Percentiles rank a stretch among this genome's conserved stretches.
These are phyloP conservation scores for Larix kaempferi DNA, from an alignment of 75 land plant genomes.

Conservation along the genomic window DNA sequence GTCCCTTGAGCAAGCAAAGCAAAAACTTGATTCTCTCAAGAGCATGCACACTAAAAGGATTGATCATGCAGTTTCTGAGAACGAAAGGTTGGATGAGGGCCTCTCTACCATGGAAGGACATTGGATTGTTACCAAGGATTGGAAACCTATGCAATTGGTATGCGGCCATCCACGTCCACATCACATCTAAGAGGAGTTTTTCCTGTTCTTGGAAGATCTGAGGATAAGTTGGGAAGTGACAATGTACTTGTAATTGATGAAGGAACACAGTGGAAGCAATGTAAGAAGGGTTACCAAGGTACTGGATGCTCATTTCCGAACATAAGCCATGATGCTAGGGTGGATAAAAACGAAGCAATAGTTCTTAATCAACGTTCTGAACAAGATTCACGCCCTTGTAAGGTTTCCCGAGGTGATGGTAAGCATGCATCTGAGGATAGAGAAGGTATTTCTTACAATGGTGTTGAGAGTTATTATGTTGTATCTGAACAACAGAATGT, in stretches of 20 bases:
- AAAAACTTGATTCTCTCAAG: slow-evolving; percentile 37
- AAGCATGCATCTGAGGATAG: not conserved
- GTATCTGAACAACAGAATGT: not conserved
- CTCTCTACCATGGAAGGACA: slow-evolving; percentile 2
- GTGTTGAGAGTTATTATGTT: not conserved
- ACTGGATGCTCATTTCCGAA: not conserved
- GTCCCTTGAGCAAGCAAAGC: slow-evolving; percentile 22
- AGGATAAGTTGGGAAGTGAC: not conserved
- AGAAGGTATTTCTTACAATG: not conserved
- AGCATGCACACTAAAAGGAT: not conserved
- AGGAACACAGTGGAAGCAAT: not conserved
- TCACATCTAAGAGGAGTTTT: slow-evolving; percentile 28
- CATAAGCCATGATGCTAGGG: not conserved
- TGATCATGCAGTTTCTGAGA: not conserved
- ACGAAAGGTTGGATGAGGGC: not conserved
- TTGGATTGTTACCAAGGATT: slow-evolving; percentile 58
- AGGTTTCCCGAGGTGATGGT: not conserved
- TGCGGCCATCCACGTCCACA: slow-evolving; percentile 58
- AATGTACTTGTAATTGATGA: not conserved
- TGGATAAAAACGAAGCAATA: not conserved
- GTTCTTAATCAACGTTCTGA: not conserved
- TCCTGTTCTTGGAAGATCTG: slow-evolving; percentile 31
- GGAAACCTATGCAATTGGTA: slow-evolving; percentile 87
- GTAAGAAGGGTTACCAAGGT: not conserved
- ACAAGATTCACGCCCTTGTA: not conserved